phyloP scores from a whole-genome alignment of 73 alveolate species.

The Breviolum minutum region DNA sequence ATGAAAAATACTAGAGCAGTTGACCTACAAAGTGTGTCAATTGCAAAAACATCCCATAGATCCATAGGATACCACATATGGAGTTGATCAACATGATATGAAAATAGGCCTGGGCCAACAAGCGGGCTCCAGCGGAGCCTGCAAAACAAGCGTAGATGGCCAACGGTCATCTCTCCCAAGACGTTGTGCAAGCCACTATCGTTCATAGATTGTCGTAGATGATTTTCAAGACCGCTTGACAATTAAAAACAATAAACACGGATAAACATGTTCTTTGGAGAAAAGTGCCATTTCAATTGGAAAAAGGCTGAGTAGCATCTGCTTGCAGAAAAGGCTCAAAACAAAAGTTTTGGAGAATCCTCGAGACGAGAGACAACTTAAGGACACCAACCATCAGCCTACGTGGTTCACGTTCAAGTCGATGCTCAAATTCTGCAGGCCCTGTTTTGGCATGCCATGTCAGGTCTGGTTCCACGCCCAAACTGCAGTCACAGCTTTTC shows the following conservation, averaged over 20 bases:
- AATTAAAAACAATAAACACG: neutral
- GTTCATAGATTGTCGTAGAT: no score
- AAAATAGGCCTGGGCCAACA: constrained; percentile 56
- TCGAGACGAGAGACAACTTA: no score
- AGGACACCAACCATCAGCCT: neutral
- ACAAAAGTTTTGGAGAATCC: no score
- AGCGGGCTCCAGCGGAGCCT: constrained; percentile 88
- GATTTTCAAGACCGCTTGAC: no score
- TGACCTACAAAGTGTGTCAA: neutral
- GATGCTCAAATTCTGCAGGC: constrained; percentile 62
- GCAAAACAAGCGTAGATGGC: neutral
- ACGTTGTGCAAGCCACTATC: neutral
- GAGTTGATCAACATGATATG: no score
- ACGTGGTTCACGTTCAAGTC: constrained; percentile 89
- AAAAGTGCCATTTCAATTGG: neutral
- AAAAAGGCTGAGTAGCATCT: neutral
- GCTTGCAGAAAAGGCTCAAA: no score
- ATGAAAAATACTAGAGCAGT: neutral
- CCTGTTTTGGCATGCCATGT: neutral
- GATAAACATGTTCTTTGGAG: no score
- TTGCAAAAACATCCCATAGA: no score
- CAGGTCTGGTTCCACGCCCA: no score
- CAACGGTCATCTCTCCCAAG: neutral
- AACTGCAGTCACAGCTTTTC: no score
- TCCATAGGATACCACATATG: no score